Evolutionary conservation across 768 basidiomycete genomes (phyloP).

Genomic region (Kwoniella heveanensis): DNA sequence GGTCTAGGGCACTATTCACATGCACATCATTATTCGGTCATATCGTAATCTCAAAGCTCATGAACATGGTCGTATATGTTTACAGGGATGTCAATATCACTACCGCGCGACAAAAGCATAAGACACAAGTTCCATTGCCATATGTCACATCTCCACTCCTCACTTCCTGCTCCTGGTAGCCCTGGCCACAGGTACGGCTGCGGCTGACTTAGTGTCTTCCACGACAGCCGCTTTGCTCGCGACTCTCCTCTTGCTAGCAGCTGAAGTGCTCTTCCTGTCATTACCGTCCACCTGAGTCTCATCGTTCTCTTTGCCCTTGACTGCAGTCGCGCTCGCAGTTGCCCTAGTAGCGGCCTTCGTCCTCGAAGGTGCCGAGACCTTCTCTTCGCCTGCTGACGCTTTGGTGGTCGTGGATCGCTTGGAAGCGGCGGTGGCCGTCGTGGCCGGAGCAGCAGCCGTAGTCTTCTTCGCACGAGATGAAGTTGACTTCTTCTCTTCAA

Average conservation of each 20-base stretch:
- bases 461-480: constrained; percentile 3
- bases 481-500: neutral
- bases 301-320: constrained; percentile 18
- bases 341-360: neutral
- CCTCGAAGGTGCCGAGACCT: constrained; percentile 2
- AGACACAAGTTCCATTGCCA: too few species aligned
- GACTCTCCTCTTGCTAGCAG: neutral
- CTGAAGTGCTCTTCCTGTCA: constrained; percentile 5
- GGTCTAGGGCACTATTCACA: too few species aligned
- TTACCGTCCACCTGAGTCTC: constrained; percentile 8
- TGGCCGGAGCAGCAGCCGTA: neutral
- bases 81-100: too few species aligned
- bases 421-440: neutral
- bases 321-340: neutral
- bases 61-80: too few species aligned
- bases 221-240: neutral
- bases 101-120: too few species aligned
- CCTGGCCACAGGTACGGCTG: constrained; percentile 9
- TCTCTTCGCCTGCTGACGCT: neutral
- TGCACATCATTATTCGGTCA: too few species aligned
- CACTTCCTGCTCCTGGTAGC: constrained; percentile 28
- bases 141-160: too few species aligned
- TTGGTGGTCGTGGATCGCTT: neutral
- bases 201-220: neutral
- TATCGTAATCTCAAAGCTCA: too few species aligned